phyloP scores from a whole-genome alignment of 768 basidiomycete species.

The Russula virescens region DNA sequence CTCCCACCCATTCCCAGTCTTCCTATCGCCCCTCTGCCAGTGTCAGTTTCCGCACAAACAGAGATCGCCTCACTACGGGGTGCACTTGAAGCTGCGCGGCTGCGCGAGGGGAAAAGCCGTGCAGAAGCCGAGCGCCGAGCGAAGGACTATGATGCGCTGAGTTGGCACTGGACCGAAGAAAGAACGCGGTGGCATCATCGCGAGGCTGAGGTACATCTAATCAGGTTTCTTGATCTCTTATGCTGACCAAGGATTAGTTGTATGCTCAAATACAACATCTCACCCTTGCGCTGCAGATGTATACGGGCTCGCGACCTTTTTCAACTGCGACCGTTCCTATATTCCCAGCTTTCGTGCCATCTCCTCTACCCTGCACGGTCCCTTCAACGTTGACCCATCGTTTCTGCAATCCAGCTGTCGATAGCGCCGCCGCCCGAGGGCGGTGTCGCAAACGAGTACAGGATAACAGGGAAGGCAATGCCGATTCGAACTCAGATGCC shows the following conservation, averaged over 20 bases:
- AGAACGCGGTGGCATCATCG: neutral
- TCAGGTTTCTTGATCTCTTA: neutral
- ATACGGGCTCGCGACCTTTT: neutral
- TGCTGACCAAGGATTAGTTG: neutral
- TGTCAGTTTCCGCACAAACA: constrained; percentile 6
- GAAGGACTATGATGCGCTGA: constrained; percentile 6
- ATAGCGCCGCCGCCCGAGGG: neutral
- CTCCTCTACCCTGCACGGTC: neutral
- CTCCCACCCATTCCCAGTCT: neutral
- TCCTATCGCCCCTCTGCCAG: neutral
- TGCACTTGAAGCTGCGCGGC: constrained; percentile 21
- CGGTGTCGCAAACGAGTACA: neutral
- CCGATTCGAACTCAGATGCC: neutral
- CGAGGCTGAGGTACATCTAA: constrained; percentile 7
- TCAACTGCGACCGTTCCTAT: neutral
- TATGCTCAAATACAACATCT: neutral
- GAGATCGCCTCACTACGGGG: constrained; percentile 19
- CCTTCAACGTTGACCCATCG: neutral
- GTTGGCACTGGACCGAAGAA: constrained; percentile 7
- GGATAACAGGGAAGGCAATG: neutral
- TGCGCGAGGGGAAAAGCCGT: constrained; percentile 23
- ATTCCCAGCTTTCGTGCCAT: neutral
- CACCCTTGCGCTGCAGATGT: neutral
- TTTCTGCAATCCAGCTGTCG: neutral
- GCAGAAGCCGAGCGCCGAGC: constrained; percentile 15